These are phyloP conservation scores for Monosporascus cannonballus DNA, from an alignment of 2,329 filamentous ascomycete genomes.

Conservation along the genomic window DNA sequence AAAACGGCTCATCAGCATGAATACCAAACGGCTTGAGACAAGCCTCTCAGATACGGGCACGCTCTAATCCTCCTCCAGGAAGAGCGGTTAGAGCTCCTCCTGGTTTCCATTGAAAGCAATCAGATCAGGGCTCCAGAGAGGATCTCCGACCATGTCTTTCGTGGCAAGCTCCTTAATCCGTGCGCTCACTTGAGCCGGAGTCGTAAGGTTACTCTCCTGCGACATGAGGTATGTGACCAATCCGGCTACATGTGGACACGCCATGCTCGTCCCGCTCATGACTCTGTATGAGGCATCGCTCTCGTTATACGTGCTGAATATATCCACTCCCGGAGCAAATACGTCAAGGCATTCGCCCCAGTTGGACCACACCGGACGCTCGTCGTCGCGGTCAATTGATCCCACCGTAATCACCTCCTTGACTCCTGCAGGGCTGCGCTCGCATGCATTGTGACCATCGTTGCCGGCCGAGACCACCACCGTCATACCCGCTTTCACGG, in stretches of 20 bases:
- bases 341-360: conserved; percentile 20
- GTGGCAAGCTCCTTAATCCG: conserved; percentile 16
- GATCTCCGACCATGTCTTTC: conserved; percentile 12
- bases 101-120: conserved; percentile 23
- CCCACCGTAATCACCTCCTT: conserved; percentile 20
- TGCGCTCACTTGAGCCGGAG: conserved; percentile 7
- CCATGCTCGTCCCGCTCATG: conserved; percentile 22
- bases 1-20: no score
- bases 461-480: conserved; percentile 22
- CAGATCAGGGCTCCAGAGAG: conserved; percentile 17
- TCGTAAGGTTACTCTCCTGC: conserved; percentile 12
- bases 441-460: conserved; percentile 17
- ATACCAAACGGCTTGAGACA: background rate
- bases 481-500: conserved; percentile 16
- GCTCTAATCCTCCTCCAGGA: background rate
- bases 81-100: conserved; percentile 5
- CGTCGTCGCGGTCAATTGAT: conserved; percentile 17
- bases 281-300: conserved; percentile 10
- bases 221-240: conserved; percentile 20
- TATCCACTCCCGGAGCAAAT: conserved; percentile 20
- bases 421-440: conserved; percentile 16
- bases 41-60: background rate
- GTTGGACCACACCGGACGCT: conserved; percentile 17
- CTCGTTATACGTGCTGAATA: conserved; percentile 16
- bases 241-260: conserved; percentile 21